phyloP scores from a whole-genome alignment of 1,284 basidiomycete species.

The Termitomyces sp. region DNA sequence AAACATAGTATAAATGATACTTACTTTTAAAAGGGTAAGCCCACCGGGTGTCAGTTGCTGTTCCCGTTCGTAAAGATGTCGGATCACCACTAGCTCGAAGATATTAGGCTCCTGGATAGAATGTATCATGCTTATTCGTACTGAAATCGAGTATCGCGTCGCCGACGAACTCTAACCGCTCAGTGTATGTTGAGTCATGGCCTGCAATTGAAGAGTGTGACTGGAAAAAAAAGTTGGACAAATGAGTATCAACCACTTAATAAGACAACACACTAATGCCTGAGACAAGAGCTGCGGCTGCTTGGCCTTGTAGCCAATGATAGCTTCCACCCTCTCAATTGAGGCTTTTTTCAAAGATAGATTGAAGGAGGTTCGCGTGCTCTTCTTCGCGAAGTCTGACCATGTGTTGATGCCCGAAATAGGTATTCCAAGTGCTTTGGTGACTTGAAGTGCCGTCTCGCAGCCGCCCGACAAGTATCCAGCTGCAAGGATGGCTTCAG shows the following conservation, averaged over 20 bases:
- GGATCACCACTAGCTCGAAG: constrained; percentile 57
- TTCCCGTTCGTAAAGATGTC: constrained; percentile 61
- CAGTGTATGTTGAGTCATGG: constrained; percentile 53
- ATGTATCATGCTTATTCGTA: constrained; percentile 33
- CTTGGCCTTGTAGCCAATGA: constrained; percentile 58
- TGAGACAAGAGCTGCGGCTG: constrained; percentile 60
- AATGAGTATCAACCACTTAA: not conserved
- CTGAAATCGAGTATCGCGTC: constrained; percentile 79
- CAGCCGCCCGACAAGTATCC: constrained; percentile 68
- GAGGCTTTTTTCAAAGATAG: constrained; percentile 39
- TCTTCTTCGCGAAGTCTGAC: constrained; percentile 62
- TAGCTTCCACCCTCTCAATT: constrained; percentile 52
- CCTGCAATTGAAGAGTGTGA: constrained; percentile 60
- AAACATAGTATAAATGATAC: constrained; percentile 13
- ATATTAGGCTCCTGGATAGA: constrained; percentile 4
- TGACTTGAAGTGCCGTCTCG: constrained; percentile 56
- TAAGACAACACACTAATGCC: constrained; percentile 52
- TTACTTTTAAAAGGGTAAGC: constrained; percentile 70
- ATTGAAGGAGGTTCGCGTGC: constrained; percentile 36
- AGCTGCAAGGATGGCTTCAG: constrained; percentile 77
- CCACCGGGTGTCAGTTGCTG: constrained; percentile 62
- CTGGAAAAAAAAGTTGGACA: constrained; percentile 29
- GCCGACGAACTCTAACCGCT: constrained; percentile 77
- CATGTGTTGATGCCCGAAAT: constrained; percentile 58
- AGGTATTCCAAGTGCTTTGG: constrained; percentile 59